Percentiles rank a stretch among this genome's conserved stretches.
Conservation (phyloP, 2,329 filamentous ascomycete species). For the Talaromyces islandicus region DNA sequence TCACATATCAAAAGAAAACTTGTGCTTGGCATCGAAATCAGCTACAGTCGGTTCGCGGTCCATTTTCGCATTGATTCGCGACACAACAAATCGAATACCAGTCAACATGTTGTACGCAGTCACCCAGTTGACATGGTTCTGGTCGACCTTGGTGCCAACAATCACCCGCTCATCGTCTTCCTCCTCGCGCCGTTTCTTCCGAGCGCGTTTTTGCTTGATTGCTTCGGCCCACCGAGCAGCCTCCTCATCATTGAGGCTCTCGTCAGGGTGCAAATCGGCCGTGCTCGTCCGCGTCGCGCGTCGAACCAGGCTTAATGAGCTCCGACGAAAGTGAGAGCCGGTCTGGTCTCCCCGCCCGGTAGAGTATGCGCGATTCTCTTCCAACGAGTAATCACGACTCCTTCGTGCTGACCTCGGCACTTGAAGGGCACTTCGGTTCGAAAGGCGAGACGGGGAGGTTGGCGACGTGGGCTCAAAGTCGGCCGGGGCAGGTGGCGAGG, state of each 20-base stretch:
- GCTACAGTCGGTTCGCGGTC: conserved; percentile 82
- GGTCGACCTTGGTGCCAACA: conserved; percentile 95
- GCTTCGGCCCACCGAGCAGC: conserved; percentile 88
- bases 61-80: conserved; percentile 92
- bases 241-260: conserved; percentile 81
- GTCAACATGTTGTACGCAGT: conserved; percentile 99
- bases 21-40: conserved; percentile 91
- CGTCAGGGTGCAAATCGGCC: conserved; percentile 77
- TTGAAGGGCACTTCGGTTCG: conserved; percentile 83
- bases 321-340: conserved; percentile 63
- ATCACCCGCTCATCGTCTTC: conserved; percentile 86
- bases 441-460: conserved; percentile 50
- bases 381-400: conserved; percentile 57
- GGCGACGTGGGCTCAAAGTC: conserved; percentile 44
- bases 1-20: conserved; percentile 98
- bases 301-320: conserved; percentile 76
- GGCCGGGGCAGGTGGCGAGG: conserved; percentile 51
- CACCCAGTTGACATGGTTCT: conserved; percentile 94
- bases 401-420: conserved; percentile 68
- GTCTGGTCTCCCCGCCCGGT: conserved; percentile 62
- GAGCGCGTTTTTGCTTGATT: conserved; percentile 84
- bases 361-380: conserved; percentile 57
- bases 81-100: conserved; percentile 94
- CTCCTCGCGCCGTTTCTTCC: conserved; percentile 76
- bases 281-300: conserved; percentile 78